These are phyloP conservation scores for Mortierella alpina DNA, from an alignment of 192 early-diverging fungal genomes.

Conservation along the genomic window DNA sequence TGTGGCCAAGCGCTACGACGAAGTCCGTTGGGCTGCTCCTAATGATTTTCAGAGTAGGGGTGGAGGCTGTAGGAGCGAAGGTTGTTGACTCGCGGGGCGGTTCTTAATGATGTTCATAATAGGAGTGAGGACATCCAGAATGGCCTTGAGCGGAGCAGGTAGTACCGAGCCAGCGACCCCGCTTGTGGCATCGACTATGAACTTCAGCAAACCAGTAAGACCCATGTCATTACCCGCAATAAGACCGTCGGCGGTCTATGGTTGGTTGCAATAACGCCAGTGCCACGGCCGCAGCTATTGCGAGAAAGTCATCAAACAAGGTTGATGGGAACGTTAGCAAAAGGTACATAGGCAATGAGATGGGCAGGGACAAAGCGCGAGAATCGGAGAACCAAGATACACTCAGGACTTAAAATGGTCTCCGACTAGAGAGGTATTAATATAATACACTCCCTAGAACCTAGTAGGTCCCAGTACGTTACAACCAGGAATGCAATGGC, in stretches of 20 bases:
- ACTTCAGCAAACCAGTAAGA: background rate
- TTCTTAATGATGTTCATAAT: constrained; percentile 15
- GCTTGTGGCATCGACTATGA: background rate
- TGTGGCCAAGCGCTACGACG: too few relatives aligned
- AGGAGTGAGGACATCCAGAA: constrained; percentile 1
- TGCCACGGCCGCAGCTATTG: background rate
- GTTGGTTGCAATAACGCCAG: constrained; percentile 3
- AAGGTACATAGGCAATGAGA: background rate
- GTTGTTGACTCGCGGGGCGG: background rate
- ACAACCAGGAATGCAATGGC: too few relatives aligned
- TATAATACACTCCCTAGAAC: too few relatives aligned
- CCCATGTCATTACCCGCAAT: constrained; percentile 1
- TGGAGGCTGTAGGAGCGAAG: too few relatives aligned
- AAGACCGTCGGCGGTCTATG: background rate
- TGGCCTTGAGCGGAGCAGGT: background rate
- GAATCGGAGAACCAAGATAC: too few relatives aligned
- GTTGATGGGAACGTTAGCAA: background rate
- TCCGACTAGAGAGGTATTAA: too few relatives aligned
- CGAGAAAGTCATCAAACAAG: background rate
- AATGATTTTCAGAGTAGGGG: too few relatives aligned
- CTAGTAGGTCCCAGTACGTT: too few relatives aligned
- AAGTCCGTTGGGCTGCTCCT: too few relatives aligned
- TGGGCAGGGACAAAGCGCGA: background rate
- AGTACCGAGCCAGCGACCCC: background rate
- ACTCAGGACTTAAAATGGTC: too few relatives aligned